Evolutionary conservation across 345 rosid species (phyloP), one percentile per base, ranked within the genome.

Genomic region (Pugionium cornutum): DNA sequence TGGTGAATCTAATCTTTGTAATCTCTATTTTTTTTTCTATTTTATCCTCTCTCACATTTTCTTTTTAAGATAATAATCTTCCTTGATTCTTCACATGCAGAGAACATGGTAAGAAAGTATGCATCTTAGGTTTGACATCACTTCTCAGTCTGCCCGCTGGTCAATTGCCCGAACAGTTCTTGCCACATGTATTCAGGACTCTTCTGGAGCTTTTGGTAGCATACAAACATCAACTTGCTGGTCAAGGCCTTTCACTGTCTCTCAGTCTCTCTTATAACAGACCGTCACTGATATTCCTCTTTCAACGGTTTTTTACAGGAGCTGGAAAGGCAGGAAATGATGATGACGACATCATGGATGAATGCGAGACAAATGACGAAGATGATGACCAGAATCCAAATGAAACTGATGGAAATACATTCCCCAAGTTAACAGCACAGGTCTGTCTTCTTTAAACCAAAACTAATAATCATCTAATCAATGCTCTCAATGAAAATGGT

Each of bases 191-290:
- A 72, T 91, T 95, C 79, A 87, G 70, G 69, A 87, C 90, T 51
- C 78, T 82, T 41, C 96, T 95, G 71, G 97, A 89, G 81, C 91
- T 95, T 62, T 67, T 95, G 53, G 86, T 89, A 69, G 89, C 85
- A 40, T 95, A 91, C 83, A 91, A 87, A 66, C 91, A 91, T 70
- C 99, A 95, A 86, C 85, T 95, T 81, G 88, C 95, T 77, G 99
- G 99, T 95, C 47, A 68, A 69, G 67, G 35, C 34, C 69, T 57
- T 53, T 51, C 45, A 42, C 31, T 46, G 33, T 57, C 62, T 25
- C 18, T 29, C 31, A 48, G 10, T 28, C 46, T 33, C 25, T 41
- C 10, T 37, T 9, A 9, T 31, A 35, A 25, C 30, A 51, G 35
- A 62, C 34, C 3, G 18, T 18, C 33, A 9, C 61, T 44, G 32